phyloP scores from a whole-genome alignment of 805 yeast genomes.

The Saturnispora hagleri region DNA sequence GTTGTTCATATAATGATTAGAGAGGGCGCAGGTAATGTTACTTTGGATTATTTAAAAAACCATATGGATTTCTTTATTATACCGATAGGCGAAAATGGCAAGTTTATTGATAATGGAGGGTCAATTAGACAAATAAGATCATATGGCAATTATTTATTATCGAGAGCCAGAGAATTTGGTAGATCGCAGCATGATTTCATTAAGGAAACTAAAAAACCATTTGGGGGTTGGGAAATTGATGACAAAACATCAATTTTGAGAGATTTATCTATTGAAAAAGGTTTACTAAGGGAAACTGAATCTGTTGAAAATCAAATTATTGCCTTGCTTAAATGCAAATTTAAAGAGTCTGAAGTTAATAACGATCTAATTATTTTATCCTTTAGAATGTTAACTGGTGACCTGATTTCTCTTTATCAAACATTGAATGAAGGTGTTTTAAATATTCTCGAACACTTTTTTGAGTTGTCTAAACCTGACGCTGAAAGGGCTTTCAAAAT shows the following conservation, averaged over 20 bases:
- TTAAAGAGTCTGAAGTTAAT: slow-evolving; percentile 68
- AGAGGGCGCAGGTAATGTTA: slow-evolving; percentile 78
- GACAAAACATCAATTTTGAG: slow-evolving; percentile 53
- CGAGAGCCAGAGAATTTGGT: slow-evolving; percentile 63
- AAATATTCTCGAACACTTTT: slow-evolving; percentile 85
- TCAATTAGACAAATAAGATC: slow-evolving; percentile 51
- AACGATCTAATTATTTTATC: slow-evolving; percentile 80
- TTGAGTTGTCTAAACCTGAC: slow-evolving; percentile 80
- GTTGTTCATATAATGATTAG: slow-evolving; percentile 86
- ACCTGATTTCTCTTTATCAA: slow-evolving; percentile 77
- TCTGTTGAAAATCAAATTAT: slow-evolving; percentile 77
- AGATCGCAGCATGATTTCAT: slow-evolving; percentile 66
- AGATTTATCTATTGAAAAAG: slow-evolving; percentile 59
- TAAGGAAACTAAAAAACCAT: slow-evolving; percentile 42
- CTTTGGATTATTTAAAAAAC: slow-evolving; percentile 56
- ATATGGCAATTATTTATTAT: slow-evolving; percentile 62
- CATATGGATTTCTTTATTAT: slow-evolving; percentile 51
- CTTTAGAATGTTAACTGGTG: slow-evolving; percentile 84
- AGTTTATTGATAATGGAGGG: slow-evolving; percentile 29
- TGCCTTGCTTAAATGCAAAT: slow-evolving; percentile 62
- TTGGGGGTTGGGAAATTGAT: slow-evolving; percentile 28
- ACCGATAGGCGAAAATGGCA: slow-evolving; percentile 24
- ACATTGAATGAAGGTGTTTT: slow-evolving; percentile 93
- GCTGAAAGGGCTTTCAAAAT: slow-evolving; percentile 81
- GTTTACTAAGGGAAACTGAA: slow-evolving; percentile 76